These are phyloP conservation scores for Gymnopilus dilepis DNA, from an alignment of 768 basidiomycete species.

Conservation along the genomic window DNA sequence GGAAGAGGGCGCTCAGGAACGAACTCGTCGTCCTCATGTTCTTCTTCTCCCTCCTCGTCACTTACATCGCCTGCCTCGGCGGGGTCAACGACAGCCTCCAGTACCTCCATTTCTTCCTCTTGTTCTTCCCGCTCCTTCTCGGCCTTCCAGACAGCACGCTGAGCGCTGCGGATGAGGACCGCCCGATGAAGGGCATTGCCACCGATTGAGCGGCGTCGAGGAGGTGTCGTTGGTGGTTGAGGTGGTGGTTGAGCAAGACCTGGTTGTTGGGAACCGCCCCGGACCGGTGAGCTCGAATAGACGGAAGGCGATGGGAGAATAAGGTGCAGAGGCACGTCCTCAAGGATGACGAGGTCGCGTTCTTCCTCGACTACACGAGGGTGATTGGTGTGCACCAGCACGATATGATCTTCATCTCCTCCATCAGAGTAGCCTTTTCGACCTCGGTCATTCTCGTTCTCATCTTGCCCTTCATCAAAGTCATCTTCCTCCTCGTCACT, in stretches of 20 bases:
- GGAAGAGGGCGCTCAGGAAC: neutral
- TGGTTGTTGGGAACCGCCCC: slow-evolving; percentile 4
- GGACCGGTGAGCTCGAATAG: slow-evolving; percentile 20
- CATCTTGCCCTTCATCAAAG: slow-evolving; percentile 33
- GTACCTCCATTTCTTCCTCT: slow-evolving; percentile 56
- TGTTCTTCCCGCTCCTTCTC: slow-evolving; percentile 59
- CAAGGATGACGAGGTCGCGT: slow-evolving; percentile 72
- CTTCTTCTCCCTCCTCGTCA: slow-evolving; percentile 30
- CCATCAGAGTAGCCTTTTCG: neutral
- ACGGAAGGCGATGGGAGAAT: slow-evolving; percentile 20
- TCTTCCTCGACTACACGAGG: slow-evolving; percentile 76
- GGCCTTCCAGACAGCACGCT: slow-evolving; percentile 57
- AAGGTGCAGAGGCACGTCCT: slow-evolving; percentile 54
- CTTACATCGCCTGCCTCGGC: slow-evolving; percentile 32
- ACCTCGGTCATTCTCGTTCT: slow-evolving; percentile 37
- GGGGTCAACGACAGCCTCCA: slow-evolving; percentile 44
- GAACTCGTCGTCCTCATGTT: slow-evolving; percentile 16
- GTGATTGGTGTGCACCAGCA: slow-evolving; percentile 68
- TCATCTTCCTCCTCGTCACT: slow-evolving; percentile 47
- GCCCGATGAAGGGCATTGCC: slow-evolving; percentile 67
- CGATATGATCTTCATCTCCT: slow-evolving; percentile 47
- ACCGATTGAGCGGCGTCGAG: slow-evolving; percentile 40
- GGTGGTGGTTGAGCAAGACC: slow-evolving; percentile 25
- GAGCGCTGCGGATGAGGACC: slow-evolving; percentile 73
- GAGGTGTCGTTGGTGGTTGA: slow-evolving; percentile 31